phyloP scores from a whole-genome alignment of 176 grass and related monocot genomes.

The Hyparrhenia diplandra region DNA sequence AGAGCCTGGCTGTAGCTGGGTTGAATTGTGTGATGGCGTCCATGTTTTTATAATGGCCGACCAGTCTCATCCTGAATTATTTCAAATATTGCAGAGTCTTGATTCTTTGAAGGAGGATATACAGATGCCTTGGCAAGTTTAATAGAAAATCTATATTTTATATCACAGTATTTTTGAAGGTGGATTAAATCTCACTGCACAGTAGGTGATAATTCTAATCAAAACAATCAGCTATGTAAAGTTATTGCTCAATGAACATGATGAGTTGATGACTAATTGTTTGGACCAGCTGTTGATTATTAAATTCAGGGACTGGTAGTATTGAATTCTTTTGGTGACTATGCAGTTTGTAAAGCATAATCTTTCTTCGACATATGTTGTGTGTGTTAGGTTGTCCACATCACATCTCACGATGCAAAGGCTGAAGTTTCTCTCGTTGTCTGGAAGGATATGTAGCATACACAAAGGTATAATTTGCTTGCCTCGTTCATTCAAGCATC shows the following conservation, averaged over 20 bases:
- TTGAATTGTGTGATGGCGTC: slow-evolving; percentile 51
- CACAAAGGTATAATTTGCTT: not conserved
- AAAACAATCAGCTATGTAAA: not conserved
- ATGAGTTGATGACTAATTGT: not conserved
- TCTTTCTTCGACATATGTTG: not conserved
- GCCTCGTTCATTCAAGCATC: no score
- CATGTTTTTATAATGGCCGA: slow-evolving; percentile 53
- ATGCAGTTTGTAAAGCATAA: not conserved
- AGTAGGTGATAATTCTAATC: not conserved
- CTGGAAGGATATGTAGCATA: not conserved
- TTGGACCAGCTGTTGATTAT: not conserved
- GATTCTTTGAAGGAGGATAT: slow-evolving; percentile 39
- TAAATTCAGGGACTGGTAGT: not conserved
- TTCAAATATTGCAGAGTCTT: slow-evolving; percentile 33
- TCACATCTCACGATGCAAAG: no score
- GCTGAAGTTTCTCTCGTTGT: no score
- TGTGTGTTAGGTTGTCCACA: not conserved
- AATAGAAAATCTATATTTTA: not conserved
- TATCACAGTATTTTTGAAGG: not conserved
- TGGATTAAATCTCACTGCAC: not conserved
- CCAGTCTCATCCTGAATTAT: slow-evolving; percentile 38
- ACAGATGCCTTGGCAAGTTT: not conserved
- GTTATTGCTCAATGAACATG: not conserved
- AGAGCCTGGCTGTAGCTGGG: slow-evolving; percentile 68
- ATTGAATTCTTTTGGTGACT: not conserved